Evolutionary conservation across 2,329 filamentous ascomycete genomes (phyloP), one percentile per base, ranked within the genome.

Genomic region (Sclerotinia spermophila): DNA sequence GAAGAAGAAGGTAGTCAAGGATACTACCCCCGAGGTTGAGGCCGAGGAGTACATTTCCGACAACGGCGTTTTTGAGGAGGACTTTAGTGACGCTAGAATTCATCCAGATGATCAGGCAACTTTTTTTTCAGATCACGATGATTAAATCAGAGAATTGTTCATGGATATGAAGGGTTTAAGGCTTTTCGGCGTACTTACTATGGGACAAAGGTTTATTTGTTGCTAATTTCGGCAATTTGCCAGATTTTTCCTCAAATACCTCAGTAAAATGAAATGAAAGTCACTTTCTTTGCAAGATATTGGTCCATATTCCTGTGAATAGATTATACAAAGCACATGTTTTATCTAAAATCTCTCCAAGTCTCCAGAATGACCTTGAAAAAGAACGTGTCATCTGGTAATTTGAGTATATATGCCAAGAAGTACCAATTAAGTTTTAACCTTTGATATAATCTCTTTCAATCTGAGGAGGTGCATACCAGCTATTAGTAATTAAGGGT

Each of bases 71-170:
- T 27, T 27, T 53, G 3, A 5, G 1, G 48, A 53, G 1, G 13
- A 17, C 13, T 51, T 0, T 27, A 2, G 0, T 6, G 0, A 8
- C 13, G n/a, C 1, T 53, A 6, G 13, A 5, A 17, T 27, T 30
- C n/a, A 8, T 3, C 10, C 13, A 6, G 1, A 7, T 7, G 13
- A 53, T 53, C n/a, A 27, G 13, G 13, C 5, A 17, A 1, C 11
- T 1, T 0, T 13, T 27, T 1, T 17, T 15, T 27, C 5, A 2
- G 13, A 53, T 2, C 6, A 27, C n/a, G 2, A 17, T 17, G n/a
- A 0, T 53, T 27, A 17, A 8, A 17, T 17, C 13, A 51, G 5
- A 13, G 8, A n/a, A 1, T 15, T 17, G 6, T 27, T 27, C 4
- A 30, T 53, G 4, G n/a, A 53, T 7, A 0, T 3, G 15, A 8